Base-by-base conservation (phyloP, 306 rosid species). In the Fagus sylvatica region DNA sequence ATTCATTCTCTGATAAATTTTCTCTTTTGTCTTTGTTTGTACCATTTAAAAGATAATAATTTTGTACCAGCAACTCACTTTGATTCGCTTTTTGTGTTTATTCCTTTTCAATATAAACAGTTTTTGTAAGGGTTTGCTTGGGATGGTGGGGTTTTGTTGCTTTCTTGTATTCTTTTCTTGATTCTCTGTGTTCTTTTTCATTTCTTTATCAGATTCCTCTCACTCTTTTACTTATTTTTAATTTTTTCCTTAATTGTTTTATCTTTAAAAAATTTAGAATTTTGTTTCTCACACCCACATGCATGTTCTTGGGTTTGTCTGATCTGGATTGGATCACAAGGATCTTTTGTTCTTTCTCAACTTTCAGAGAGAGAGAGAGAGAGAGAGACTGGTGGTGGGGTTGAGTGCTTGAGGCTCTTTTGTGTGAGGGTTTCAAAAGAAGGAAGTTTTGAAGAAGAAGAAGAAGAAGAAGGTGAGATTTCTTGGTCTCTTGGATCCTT, bases 321-420 rank as follows among this genome's bases (percentile, higher is more conserved):
- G 97, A 95, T 95, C 97, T 89, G 97, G 97, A 91, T 95, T 92
- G 96, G 96, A 92, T 92, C 97, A 82, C 86, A 87, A 85, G 88
- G 89, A 82, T 91, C 88, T 84, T 74, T 86, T 88, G 90, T 85
- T 74, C 84, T 83, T 87, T 89, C 39, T 78, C 81, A 75, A 84
- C 90, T 84, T 85, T 84, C 70, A 42, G 76, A 62, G 71, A 28
- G 72, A 53, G 51, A 49, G 48, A 70, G 72, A 65, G 40, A 60
- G 76, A 4, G 39, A 80, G 66, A 53, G 59, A 69, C 39, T 40
- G 49, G 71, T 79, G 53, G 83, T 78, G 91, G 89, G 91, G 87
- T 82, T 78, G 78, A 62, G 75, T 85, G 84, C 69, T 76, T 56
- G 74, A 46, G 79, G 56, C 70, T 72, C 80, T 78, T 69, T 80